These are phyloP conservation scores for Hypoxylon sp. DNA, from an alignment of 2,329 filamentous ascomycete species.

Conservation along the genomic window DNA sequence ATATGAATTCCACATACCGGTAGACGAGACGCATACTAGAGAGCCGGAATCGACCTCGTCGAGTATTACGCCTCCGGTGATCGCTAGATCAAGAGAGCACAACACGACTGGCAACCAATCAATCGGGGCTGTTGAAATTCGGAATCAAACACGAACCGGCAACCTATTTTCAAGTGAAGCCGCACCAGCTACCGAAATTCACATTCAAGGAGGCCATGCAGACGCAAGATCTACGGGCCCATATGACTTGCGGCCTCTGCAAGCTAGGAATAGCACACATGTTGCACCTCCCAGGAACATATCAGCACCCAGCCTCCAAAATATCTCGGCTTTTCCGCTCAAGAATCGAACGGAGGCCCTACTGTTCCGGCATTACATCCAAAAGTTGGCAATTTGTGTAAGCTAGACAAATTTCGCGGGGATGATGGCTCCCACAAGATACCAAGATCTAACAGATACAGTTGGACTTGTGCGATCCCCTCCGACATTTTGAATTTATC, in stretches of 20 bases:
- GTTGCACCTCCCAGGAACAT: conserved; percentile 33
- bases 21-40: conserved; percentile 38
- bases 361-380: conserved; percentile 57
- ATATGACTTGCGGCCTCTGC: conserved; percentile 28
- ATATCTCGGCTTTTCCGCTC: conserved; percentile 50
- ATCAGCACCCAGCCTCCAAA: conserved; percentile 40
- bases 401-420: conserved; percentile 30
- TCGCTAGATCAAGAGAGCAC: conserved; percentile 18
- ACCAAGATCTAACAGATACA: conserved; percentile 43
- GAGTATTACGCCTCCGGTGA: conserved; percentile 25
- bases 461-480: conserved; percentile 54
- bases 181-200: conserved; percentile 8
- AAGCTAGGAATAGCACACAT: conserved; percentile 19
- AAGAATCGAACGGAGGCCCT: conserved; percentile 53
- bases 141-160: conserved; percentile 16
- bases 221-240: conserved; percentile 27
- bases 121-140: conserved; percentile 1
- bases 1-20: conserved; percentile 40
- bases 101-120: conserved; percentile 1
- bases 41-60: conserved; percentile 35
- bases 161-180: conserved; percentile 20
- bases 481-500: conserved; percentile 65
- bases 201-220: conserved; percentile 17
- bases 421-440: not conserved
- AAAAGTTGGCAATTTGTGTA: conserved; percentile 56